Conservation (phyloP, 768 basidiomycete genomes). For the Amanita rimosa region DNA sequence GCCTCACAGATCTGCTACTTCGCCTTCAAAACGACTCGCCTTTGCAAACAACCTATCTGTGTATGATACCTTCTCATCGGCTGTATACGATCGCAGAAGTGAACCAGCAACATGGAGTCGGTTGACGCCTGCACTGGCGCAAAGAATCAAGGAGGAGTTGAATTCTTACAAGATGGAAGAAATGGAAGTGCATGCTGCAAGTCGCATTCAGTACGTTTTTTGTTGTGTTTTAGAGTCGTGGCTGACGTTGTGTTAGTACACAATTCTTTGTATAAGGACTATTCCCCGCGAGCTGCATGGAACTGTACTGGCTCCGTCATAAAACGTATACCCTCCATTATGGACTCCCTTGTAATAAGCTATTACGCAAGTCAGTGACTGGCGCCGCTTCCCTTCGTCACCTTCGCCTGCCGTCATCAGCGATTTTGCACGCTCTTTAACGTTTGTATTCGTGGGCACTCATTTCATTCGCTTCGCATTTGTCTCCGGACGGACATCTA, state of each 20-base stretch:
- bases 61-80: slow-evolving; percentile 90
- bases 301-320: slow-evolving; percentile 16
- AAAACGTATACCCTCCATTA: slow-evolving; percentile 10
- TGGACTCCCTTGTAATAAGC: slow-evolving; percentile 2
- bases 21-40: slow-evolving; percentile 59
- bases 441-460: slow-evolving; percentile 3
- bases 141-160: slow-evolving; percentile 95
- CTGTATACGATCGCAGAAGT: slow-evolving; percentile 88
- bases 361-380: slow-evolving; percentile 6
- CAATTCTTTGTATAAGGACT: slow-evolving; percentile 73
- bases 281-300: slow-evolving; percentile 3
- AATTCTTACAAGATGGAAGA: slow-evolving; percentile 99
- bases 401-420: not conserved
- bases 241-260: slow-evolving; percentile 36
- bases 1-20: slow-evolving; percentile 64
- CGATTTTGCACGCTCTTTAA: slow-evolving; percentile 4
- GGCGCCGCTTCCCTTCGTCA: slow-evolving; percentile 3
- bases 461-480: slow-evolving; percentile 14
- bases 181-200: slow-evolving; percentile 96
- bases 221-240: not conserved
- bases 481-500: slow-evolving; percentile 22
- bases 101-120: slow-evolving; percentile 97
- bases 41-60: slow-evolving; percentile 92
- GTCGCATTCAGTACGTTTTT: slow-evolving; percentile 72
- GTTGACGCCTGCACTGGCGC: slow-evolving; percentile 87